Percentiles rank a stretch among this genome's conserved stretches.
These are phyloP conservation scores for Dalbergia cultrata DNA, from an alignment of 306 rosid genomes.

Conservation along the genomic window DNA sequence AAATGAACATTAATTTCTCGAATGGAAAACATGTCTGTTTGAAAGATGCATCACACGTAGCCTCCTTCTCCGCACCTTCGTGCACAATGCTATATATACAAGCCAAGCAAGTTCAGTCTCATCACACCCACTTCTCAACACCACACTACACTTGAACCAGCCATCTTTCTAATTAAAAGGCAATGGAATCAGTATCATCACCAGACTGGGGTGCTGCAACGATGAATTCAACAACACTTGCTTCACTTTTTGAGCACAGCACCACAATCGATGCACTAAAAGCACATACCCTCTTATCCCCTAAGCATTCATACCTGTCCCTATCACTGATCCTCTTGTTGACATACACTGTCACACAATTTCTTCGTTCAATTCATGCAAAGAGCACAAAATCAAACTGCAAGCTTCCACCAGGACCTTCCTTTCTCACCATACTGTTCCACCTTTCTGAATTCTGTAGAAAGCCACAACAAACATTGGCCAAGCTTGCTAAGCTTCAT, in stretches of 20 bases:
- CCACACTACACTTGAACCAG: neutral
- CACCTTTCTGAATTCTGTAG: neutral
- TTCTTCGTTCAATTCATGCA: neutral
- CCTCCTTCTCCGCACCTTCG: no score
- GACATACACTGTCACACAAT: neutral
- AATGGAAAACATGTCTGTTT: no score
- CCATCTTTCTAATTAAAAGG: neutral
- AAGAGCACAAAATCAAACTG: neutral
- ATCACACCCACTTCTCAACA: neutral
- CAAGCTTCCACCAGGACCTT: conserved; percentile 55
- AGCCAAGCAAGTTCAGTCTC: no score
- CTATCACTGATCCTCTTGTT: neutral
- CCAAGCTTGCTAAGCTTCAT: conserved; percentile 30
- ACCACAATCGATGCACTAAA: neutral
- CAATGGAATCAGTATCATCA: neutral
- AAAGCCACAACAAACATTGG: conserved; percentile 43
- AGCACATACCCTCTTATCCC: neutral
- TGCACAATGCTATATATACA: no score
- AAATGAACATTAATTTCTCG: no score
- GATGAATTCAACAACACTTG: neutral
- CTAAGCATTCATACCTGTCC: neutral
- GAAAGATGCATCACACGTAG: no score
- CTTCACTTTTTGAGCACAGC: neutral
- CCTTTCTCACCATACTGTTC: neutral
- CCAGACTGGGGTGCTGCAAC: neutral